phyloP scores from a whole-genome alignment of 2,329 filamentous ascomycete genomes.

The Leptodontidium sp. region DNA sequence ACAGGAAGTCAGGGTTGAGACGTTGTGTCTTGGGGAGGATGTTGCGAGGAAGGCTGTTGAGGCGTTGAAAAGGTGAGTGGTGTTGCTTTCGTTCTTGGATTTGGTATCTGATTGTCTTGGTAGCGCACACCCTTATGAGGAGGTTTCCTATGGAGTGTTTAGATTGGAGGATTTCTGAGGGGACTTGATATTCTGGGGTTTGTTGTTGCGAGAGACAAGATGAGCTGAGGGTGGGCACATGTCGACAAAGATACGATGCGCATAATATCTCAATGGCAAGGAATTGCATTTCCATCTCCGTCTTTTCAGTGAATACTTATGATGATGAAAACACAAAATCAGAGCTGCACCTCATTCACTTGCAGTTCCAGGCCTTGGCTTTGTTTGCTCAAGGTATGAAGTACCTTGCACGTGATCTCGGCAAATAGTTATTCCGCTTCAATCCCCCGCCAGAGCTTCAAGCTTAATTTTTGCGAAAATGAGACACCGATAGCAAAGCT shows the following conservation, averaged over 20 bases:
- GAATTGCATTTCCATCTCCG: no score
- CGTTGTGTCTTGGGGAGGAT: constrained; percentile 66
- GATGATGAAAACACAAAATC: no score
- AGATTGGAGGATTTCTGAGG: constrained; percentile 57
- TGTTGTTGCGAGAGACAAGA: no score
- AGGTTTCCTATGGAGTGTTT: constrained; percentile 58
- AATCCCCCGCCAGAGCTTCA: constrained; percentile 10
- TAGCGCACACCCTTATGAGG: constrained; percentile 60
- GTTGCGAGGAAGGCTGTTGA: constrained; percentile 63
- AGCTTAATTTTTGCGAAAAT: constrained; percentile 27
- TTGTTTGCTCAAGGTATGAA: not conserved
- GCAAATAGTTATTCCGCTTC: constrained; percentile 18
- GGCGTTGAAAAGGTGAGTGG: constrained; percentile 69
- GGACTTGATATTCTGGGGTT: no score
- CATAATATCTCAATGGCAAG: no score
- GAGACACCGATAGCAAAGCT: constrained; percentile 18
- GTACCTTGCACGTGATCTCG: not conserved
- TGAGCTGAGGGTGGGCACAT: no score
- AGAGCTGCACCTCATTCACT: no score
- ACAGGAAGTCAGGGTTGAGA: constrained; percentile 69
- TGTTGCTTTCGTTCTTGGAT: constrained; percentile 17
- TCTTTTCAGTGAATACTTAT: no score
- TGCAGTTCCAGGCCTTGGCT: no score
- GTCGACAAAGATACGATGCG: no score
- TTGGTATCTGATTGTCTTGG: constrained; percentile 21